Evolutionary conservation across 345 rosid genomes (phyloP).

Genomic region (Brassica cretica): DNA sequence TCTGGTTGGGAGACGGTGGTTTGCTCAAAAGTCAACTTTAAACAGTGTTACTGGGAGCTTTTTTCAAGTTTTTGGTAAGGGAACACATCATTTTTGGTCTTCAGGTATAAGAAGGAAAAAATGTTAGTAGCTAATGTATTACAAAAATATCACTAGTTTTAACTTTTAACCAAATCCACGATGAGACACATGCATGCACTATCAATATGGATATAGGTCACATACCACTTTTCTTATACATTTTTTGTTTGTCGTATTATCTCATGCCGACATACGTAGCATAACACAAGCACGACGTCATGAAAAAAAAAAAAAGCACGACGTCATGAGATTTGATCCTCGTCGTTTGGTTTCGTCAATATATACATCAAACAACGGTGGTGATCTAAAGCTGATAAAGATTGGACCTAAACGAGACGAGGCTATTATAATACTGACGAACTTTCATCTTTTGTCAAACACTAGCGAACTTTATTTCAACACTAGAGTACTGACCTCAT

Average conservation of each 20-base stretch:
- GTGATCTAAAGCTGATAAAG: constrained; percentile 15
- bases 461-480: constrained; percentile 1
- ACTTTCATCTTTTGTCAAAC: constrained; percentile 8
- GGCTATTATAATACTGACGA: not conserved
- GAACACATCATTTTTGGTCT: no score
- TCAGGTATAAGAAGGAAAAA: not conserved
- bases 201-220: constrained; percentile 14
- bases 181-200: constrained; percentile 30
- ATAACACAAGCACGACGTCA: constrained; percentile 24
- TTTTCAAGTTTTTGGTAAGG: no score
- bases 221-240: not conserved
- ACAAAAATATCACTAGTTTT: not conserved
- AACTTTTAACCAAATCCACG: constrained; percentile 6
- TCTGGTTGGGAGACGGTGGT: no score
- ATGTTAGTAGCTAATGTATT: not conserved
- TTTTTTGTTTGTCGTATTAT: not conserved
- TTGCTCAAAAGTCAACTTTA: no score
- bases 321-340: constrained; percentile 11
- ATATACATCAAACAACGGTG: constrained; percentile 15
- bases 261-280: constrained; percentile 35
- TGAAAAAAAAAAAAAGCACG: not conserved
- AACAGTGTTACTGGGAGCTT: no score
- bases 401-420: not conserved
- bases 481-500: not conserved
- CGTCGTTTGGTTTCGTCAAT: not conserved